A percentile compares a stretch with the other conserved stretches of the same genome.
Conservation (phyloP, 164 flowering plant genomes). For the Nelumbo lutea region DNA sequence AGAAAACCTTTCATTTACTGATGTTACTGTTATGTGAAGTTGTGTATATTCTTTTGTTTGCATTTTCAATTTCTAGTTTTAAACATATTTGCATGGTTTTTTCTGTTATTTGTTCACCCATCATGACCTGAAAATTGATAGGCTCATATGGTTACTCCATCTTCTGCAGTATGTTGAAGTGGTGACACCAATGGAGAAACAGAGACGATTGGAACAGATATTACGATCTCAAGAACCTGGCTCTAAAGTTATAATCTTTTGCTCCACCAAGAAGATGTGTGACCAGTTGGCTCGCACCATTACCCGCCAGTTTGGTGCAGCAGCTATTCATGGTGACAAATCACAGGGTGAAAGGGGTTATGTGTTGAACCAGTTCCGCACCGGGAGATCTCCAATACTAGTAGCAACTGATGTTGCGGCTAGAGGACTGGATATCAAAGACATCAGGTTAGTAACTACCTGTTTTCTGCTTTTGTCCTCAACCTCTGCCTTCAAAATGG, state of each 20-base stretch:
- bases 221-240: slow-evolving; percentile 82
- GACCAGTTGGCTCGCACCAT: slow-evolving; percentile 68
- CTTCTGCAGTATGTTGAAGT: slow-evolving; percentile 62
- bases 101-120: not conserved
- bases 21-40: not conserved
- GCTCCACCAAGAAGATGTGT: slow-evolving; percentile 94
- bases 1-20: not conserved
- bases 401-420: slow-evolving; percentile 98
- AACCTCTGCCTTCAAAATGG: not conserved
- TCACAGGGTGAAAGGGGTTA: slow-evolving; percentile 80
- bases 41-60: not conserved
- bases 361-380: slow-evolving; percentile 68
- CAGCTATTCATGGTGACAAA: slow-evolving; percentile 94
- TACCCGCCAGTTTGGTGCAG: slow-evolving; percentile 71
- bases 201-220: slow-evolving; percentile 73
- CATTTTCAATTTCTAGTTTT: not conserved
- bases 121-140: not conserved
- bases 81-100: not conserved
- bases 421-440: slow-evolving; percentile 83
- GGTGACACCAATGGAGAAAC: slow-evolving; percentile 61
- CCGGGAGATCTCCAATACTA: slow-evolving; percentile 71
- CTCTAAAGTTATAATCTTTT: slow-evolving; percentile 74
- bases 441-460: slow-evolving; percentile 54
- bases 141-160: not conserved
- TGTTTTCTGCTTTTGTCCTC: not conserved